phyloP scores from a whole-genome alignment of 768 basidiomycete species.

The Tylopilus intermedius region DNA sequence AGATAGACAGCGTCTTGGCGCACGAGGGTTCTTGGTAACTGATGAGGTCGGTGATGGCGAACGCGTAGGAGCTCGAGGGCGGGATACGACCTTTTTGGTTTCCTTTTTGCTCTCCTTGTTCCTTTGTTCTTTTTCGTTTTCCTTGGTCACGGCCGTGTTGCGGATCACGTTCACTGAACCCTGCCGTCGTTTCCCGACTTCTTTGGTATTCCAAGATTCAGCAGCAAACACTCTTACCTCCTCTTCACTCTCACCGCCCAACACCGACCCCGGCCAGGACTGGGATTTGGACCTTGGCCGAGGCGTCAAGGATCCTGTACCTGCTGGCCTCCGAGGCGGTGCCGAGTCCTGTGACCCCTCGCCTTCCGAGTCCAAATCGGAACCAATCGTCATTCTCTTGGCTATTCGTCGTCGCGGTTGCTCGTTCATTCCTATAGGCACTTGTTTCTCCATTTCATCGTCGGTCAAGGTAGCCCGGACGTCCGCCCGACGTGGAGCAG shows the following conservation, averaged over 20 bases:
- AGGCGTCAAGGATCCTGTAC: constrained; percentile 9
- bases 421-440: not conserved
- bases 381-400: not conserved
- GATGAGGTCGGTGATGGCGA: constrained; percentile 9
- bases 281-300: constrained; percentile 14
- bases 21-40: not conserved
- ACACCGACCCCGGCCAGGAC: not conserved
- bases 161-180: not conserved
- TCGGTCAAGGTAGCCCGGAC: not conserved
- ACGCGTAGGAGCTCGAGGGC: not conserved
- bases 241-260: not conserved
- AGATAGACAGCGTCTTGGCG: constrained; percentile 22
- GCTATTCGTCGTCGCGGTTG: not conserved
- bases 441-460: not conserved
- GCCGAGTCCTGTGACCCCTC: constrained; percentile 4
- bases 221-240: not conserved
- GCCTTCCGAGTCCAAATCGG: not conserved
- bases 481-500: constrained; percentile 2
- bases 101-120: not conserved
- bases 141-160: not conserved
- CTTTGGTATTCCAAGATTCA: not conserved
- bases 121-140: not conserved
- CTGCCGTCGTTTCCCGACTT: not conserved
- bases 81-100: no score
- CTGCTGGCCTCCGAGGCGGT: constrained; percentile 9